Conservation (phyloP, 2,329 filamentous ascomycete species). For the Nigrograna mackinnonii region DNA sequence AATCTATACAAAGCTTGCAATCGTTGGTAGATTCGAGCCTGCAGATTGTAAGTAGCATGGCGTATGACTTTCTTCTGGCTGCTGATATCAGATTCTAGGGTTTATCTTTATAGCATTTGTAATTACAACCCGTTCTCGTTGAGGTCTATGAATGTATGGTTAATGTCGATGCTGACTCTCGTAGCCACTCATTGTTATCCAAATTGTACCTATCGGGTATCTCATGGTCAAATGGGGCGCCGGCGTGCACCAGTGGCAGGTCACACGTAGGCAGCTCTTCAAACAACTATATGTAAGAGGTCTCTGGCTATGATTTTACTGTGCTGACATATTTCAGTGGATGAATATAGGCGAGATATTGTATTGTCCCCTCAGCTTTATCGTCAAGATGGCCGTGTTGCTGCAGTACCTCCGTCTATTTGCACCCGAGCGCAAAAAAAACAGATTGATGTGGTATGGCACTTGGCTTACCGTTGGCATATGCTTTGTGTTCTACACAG, state of each 20-base stretch:
- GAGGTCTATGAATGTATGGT: too few species aligned
- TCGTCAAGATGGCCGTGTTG: slow-evolving; percentile 30
- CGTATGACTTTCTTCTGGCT: too few species aligned
- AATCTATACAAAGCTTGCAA: slow-evolving; percentile 24
- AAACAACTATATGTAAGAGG: slow-evolving; percentile 28
- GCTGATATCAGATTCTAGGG: slow-evolving; percentile 14
- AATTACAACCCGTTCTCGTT: too few species aligned
- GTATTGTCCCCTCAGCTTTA: slow-evolving; percentile 29
- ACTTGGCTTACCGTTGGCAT: slow-evolving; percentile 21
- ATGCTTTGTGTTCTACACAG: slow-evolving; percentile 24
- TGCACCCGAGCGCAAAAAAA: slow-evolving; percentile 20
- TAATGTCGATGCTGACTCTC: slow-evolving; percentile 7
- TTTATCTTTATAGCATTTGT: slow-evolving; percentile 27
- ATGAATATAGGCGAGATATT: slow-evolving; percentile 25
- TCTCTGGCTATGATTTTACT: not conserved
- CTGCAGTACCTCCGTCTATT: slow-evolving; percentile 31
- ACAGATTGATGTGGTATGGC: slow-evolving; percentile 27
- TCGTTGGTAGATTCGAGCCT: slow-evolving; percentile 22
- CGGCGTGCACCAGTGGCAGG: slow-evolving; percentile 33
- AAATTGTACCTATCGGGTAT: slow-evolving; percentile 22
- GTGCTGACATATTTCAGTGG: slow-evolving; percentile 15
- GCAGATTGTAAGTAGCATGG: slow-evolving; percentile 24
- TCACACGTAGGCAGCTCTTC: slow-evolving; percentile 25
- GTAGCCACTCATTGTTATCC: slow-evolving; percentile 23
- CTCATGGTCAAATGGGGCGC: slow-evolving; percentile 30